A percentile compares a stretch with the other conserved stretches of the same genome.
Conservation (phyloP, 371 early-diverging fungal genomes). For the Globomyces sp. region DNA sequence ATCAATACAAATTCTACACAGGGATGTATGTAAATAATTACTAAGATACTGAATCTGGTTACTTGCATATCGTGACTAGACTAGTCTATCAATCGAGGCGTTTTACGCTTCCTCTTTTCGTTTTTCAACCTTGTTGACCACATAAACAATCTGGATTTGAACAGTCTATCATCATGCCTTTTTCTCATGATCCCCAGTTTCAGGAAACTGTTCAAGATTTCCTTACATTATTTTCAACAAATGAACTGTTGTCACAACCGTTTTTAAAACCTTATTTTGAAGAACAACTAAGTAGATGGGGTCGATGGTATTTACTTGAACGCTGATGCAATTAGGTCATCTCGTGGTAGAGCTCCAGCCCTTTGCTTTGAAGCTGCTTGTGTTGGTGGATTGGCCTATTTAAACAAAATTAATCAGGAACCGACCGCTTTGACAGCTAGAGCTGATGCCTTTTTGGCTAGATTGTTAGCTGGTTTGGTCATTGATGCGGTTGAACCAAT, state of each 20-base stretch:
- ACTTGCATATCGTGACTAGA: too few species aligned
- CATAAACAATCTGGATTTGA: too few species aligned
- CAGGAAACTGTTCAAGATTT: constrained; percentile 26
- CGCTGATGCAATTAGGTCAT: too few species aligned
- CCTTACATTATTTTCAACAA: constrained; percentile 9
- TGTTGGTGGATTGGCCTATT: constrained; percentile 21
- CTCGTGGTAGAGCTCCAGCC: constrained; percentile 23
- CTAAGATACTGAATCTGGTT: too few species aligned
- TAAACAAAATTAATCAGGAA: neutral
- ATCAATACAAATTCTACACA: too few species aligned
- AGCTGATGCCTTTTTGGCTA: constrained; percentile 27
- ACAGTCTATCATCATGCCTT: too few species aligned
- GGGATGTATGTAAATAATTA: too few species aligned
- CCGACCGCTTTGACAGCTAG: constrained; percentile 4
- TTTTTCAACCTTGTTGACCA: too few species aligned
- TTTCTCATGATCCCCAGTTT: constrained; percentile 11
- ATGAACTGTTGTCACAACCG: constrained; percentile 17
- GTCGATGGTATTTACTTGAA: constrained; percentile 17
- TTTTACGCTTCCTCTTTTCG: too few species aligned
- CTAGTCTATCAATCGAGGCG: too few species aligned
- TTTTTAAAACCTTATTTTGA: constrained; percentile 18
- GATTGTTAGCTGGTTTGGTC: constrained; percentile 25
- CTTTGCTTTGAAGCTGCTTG: constrained; percentile 32
- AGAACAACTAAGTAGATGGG: constrained; percentile 24
- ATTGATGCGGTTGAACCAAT: constrained; percentile 31